A percentile compares a stretch with the other conserved stretches of the same genome.
These are phyloP conservation scores for Aspergillus transmontanensis DNA, from an alignment of 2,329 filamentous ascomycete genomes.

Conservation along the genomic window DNA sequence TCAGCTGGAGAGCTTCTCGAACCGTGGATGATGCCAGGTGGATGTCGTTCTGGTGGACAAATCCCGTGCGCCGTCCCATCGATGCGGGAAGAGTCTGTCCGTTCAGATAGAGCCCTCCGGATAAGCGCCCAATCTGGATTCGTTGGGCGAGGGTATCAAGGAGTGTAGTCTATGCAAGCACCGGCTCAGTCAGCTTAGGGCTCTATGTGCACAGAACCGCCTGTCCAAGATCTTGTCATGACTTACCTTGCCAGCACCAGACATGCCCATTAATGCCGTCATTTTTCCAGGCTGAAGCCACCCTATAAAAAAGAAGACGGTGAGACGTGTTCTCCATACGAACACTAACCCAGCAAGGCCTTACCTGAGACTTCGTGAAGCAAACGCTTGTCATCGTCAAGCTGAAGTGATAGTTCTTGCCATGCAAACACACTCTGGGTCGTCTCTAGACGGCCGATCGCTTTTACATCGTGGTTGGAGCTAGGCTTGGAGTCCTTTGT, in stretches of 20 bases:
- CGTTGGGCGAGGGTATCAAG: constrained; percentile 12
- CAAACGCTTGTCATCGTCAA: neutral
- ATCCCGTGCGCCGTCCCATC: constrained; percentile 60
- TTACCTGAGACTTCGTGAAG: neutral
- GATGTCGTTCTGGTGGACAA: constrained; percentile 60
- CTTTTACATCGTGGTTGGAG: neutral
- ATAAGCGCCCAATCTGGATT: neutral
- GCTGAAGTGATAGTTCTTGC: neutral
- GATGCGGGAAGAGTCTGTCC: constrained; percentile 27
- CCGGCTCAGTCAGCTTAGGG: neutral
- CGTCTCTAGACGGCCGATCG: neutral
- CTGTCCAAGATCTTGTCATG: neutral
- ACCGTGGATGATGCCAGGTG: constrained; percentile 63
- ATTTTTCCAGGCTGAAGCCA: constrained; percentile 40
- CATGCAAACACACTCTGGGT: neutral
- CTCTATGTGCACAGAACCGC: neutral
- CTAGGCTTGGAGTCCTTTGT: neutral
- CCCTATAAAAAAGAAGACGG: neutral
- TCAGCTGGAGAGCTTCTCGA: constrained; percentile 64
- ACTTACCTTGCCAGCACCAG: constrained; percentile 66
- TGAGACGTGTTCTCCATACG: constrained; percentile 6
- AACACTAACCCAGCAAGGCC: neutral
- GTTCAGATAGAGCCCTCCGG: constrained; percentile 1
- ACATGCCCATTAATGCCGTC: constrained; percentile 51
- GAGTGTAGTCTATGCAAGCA: constrained; percentile 6